phyloP scores from a whole-genome alignment of 192 early-diverging fungal genomes.

The Paraglomus brasilianum region DNA sequence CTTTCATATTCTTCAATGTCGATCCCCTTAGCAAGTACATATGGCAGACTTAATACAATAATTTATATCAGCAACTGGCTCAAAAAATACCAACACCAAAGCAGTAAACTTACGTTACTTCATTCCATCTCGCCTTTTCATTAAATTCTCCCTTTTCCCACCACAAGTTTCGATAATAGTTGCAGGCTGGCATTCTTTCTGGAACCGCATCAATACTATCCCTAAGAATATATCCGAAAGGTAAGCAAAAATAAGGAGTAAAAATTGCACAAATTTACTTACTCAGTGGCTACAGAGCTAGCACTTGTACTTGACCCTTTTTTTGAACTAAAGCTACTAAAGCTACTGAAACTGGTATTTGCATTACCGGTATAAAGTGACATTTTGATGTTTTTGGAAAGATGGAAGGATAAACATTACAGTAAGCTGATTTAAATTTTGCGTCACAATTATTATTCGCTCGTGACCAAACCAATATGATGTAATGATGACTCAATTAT shows the following conservation, averaged over 20 bases:
- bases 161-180: constrained; percentile 26
- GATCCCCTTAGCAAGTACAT: constrained; percentile 19
- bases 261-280: constrained; percentile 15
- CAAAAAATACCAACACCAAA: constrained; percentile 29
- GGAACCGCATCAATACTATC: constrained; percentile 11
- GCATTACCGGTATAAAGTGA: constrained; percentile 7
- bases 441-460: constrained; percentile 13
- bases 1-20: constrained; percentile 25
- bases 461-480: constrained; percentile 15
- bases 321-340: constrained; percentile 21
- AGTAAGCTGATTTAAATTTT: constrained; percentile 15
- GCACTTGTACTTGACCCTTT: constrained; percentile 19
- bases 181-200: constrained; percentile 18
- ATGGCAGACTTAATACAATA: constrained; percentile 21
- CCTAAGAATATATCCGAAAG: constrained; percentile 27
- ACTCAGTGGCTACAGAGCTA: constrained; percentile 8
- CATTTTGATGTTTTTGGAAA: constrained; percentile 24
- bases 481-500: constrained; percentile 12
- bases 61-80: constrained; percentile 28
- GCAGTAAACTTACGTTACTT: constrained; percentile 24
- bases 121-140: constrained; percentile 22
- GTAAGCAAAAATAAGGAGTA: constrained; percentile 22
- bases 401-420: background rate
- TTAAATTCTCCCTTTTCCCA: constrained; percentile 27
- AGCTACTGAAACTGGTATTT: constrained; percentile 10